phyloP scores from a whole-genome alignment of 129 eudicot genomes.

The Tagetes patula region DNA sequence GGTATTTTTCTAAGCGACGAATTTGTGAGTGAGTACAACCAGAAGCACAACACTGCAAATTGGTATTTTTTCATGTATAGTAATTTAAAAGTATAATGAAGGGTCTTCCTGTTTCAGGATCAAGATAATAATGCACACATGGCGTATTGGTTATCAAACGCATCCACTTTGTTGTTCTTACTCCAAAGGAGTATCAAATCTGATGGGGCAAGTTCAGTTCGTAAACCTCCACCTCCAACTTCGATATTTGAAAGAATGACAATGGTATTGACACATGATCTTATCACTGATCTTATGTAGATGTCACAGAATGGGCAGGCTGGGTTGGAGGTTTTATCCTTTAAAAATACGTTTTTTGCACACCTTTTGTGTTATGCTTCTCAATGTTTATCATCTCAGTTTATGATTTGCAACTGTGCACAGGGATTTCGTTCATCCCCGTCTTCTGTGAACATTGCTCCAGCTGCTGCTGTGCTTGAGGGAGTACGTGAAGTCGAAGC shows the following conservation, averaged over 20 bases:
- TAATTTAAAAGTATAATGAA: slow-evolving; percentile 1
- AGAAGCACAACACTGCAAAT: background rate
- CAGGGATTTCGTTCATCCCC: slow-evolving; percentile 73
- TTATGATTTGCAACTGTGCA: background rate
- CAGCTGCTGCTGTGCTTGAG: slow-evolving; percentile 69
- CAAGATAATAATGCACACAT: slow-evolving; percentile 71
- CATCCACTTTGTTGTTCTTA: slow-evolving; percentile 70
- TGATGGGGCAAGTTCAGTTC: slow-evolving; percentile 48
- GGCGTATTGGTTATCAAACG: slow-evolving; percentile 86
- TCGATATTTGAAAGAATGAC: slow-evolving; percentile 86
- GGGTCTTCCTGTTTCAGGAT: slow-evolving; percentile 42
- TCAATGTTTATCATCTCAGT: background rate
- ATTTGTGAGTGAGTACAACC: no score
- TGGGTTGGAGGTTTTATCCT: background rate
- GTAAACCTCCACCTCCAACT: slow-evolving; percentile 65
- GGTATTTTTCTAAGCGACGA: slow-evolving; percentile 37
- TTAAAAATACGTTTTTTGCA: background rate
- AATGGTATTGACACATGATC: slow-evolving; percentile 43
- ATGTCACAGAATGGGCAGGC: background rate
- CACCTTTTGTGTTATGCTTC: background rate
- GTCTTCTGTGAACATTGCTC: slow-evolving; percentile 20
- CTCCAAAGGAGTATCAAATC: slow-evolving; percentile 62
- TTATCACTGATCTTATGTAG: background rate
- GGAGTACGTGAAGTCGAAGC: slow-evolving; percentile 76
- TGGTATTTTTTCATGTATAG: background rate